Base-by-base conservation (phyloP, 257 asterid genomes). In the Ballota nigra region DNA sequence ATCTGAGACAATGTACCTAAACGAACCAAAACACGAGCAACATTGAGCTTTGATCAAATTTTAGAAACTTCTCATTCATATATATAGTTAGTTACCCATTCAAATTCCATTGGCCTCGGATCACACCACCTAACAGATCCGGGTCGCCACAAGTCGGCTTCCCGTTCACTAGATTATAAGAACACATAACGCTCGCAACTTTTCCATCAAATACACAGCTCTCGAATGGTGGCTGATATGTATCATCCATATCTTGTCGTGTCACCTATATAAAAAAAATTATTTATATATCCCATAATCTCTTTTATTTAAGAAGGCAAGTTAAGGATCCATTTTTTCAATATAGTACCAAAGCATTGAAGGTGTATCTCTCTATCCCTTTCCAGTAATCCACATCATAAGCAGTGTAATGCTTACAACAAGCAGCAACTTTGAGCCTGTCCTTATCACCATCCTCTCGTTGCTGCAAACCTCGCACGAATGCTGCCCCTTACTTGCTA, bases 181-280 rank as follows among this genome's bases (percentile, higher is more conserved):
- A 95, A 69, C 99, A 95, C 99, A 95, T 95, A 2, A 95, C 95
- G 63, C 99, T 95, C 1, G 99, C 99, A 1, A 92, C 99, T 71
- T 95, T 92, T 10, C 98, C 99, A 57, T 95, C 98, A 56, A 88
- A 16, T 72, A 95, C 93, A 69, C 99, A 95, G 79, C 96, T 89
- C 88, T 88, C 85, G 83, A 95, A 95, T 3, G 99, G 99, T 0
- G 97, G 97, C 63, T 95, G 92, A 68, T 84, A 95, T 9, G 99
- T 95, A 40, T 95, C 99, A 43, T 88, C 98, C 92, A 95, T 11
- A 69, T 95, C 98, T 74, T 95, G 99, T 34, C 87, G 79, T 9
- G 97, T 88, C 4, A 95, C 99, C 99, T 94, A 63, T 71, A 8
- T n/a, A n/a, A n/a, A n/a, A n/a, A n/a, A n/a, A n/a, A n/a, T n/a